Evolutionary conservation across 768 basidiomycete genomes (phyloP), one percentile per base, ranked within the genome.

Genomic region (Mycena floridula): DNA sequence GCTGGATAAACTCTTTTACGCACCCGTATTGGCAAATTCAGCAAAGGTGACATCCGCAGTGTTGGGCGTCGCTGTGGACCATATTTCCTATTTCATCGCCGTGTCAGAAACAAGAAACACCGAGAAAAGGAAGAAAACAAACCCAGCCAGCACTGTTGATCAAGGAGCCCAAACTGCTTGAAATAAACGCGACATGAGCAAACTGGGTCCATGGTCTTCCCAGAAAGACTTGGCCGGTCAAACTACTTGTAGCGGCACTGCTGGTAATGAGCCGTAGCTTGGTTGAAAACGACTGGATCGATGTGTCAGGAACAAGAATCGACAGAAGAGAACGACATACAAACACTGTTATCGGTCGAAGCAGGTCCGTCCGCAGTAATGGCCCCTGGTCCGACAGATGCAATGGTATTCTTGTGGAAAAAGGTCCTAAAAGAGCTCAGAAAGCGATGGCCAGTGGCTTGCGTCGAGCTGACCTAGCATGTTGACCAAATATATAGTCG

Each of bases 111-210:
- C n/a, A n/a, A n/a, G n/a, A n/a, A n/a, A n/a, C n/a, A n/a, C n/a
- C n/a, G n/a, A n/a, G n/a, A n/a, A n/a, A n/a, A n/a, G n/a, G n/a
- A n/a, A n/a, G n/a, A n/a, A n/a, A n/a, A n/a, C n/a, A n/a, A n/a
- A n/a, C n/a, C 60, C 58, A 61, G 0, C 60, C 58, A 2, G 60
- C 57, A 13, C 37, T 15, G 52, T 61, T 61, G 43, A 61, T 59
- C 35, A 45, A 42, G 3, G 45, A 45, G 7, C 55, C 55, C 9
- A 61, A 49, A 11, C 20, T 51, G 44, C 48, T 50, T 27, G 52
- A 52, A 2, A 51, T 58, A 47, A 43, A 61, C 5, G 49, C 58
- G 28, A 61, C 60, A 18, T 35, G 13, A 15, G 58, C 58, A 25
- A 26, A 58, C 45, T 59, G 50, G 6, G 54, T 54, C 57, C 54